Conservation (phyloP, 305 asterid species). For the Fraxinus greggii region DNA sequence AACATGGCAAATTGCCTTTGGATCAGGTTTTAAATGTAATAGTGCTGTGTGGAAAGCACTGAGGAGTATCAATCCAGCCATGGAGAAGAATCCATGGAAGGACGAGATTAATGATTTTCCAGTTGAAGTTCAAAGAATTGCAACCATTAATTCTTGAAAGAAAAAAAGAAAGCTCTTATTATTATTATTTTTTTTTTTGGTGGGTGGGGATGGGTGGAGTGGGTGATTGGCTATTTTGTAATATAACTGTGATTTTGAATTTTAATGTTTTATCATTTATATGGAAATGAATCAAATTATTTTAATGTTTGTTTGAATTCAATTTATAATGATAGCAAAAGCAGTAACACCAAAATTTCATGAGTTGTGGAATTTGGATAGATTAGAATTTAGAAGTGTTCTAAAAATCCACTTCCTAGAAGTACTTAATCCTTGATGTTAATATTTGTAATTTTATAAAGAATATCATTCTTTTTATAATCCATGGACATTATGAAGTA, state of each 20-base stretch:
- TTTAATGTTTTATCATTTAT: not conserved
- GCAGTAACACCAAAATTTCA: not conserved
- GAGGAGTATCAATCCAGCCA: constrained; percentile 35
- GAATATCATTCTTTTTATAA: too few relatives aligned
- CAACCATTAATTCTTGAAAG: constrained; percentile 16
- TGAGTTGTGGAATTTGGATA: not conserved
- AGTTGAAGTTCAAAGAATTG: constrained; percentile 33
- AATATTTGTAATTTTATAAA: too few relatives aligned
- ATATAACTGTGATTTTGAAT: not conserved
- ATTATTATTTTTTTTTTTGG: not conserved
- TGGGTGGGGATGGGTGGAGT: not conserved
- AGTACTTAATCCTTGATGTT: not conserved
- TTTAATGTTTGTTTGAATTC: not conserved
- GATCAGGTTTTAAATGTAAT: constrained; percentile 56
- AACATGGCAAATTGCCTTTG: constrained; percentile 56
- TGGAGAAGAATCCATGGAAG: constrained; percentile 50
- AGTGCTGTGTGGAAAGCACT: constrained; percentile 55
- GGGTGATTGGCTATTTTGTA: not conserved
- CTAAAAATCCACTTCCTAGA: not conserved
- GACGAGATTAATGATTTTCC: constrained; percentile 54
- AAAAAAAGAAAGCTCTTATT: not conserved
- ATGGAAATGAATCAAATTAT: not conserved
- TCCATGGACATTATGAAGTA: too few relatives aligned
- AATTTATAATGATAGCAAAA: not conserved
- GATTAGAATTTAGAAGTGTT: not conserved